A percentile compares a stretch with the other conserved stretches of the same genome.
Conservation (phyloP, 2,329 filamentous ascomycete genomes). For the Aspergillus sp. region DNA sequence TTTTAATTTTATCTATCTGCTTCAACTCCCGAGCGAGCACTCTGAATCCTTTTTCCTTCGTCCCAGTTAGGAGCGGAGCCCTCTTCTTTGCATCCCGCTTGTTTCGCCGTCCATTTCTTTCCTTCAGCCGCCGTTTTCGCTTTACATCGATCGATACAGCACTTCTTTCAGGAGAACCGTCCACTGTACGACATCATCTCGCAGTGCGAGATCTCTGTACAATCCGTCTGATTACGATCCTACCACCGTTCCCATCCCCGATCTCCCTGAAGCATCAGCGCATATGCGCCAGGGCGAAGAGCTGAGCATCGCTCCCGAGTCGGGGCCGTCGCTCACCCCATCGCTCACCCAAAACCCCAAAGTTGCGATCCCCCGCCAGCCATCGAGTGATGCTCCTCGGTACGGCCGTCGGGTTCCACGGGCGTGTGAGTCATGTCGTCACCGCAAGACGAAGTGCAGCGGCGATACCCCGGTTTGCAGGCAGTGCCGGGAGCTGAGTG, state of each 20-base stretch:
- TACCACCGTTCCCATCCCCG: conserved; percentile 7
- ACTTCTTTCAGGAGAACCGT: conserved; percentile 1
- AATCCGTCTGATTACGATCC: conserved; percentile 3
- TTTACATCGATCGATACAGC: neutral
- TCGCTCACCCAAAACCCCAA: conserved; percentile 14
- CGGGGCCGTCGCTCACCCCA: too few species aligned
- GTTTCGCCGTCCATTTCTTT: conserved; percentile 7
- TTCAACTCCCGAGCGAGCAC: too few species aligned
- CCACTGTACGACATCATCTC: neutral
- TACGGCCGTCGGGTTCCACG: conserved; percentile 23
- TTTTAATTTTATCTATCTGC: too few species aligned
- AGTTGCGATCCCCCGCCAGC: conserved; percentile 24
- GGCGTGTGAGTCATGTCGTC: conserved; percentile 35
- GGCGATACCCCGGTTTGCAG: conserved; percentile 33
- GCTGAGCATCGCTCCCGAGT: too few species aligned
- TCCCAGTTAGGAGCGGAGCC: too few species aligned
- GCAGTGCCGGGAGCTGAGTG: conserved; percentile 31
- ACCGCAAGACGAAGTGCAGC: conserved; percentile 37
- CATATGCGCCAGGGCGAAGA: neutral
- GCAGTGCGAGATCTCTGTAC: conserved; percentile 6
- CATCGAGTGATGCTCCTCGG: conserved; percentile 7
- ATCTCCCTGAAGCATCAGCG: conserved; percentile 1
- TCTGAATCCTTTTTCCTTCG: too few species aligned
- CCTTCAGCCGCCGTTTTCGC: conserved; percentile 2
- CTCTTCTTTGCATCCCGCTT: conserved; percentile 2